These are phyloP conservation scores for Aureobasidium sp. DNA, from an alignment of 2,329 filamentous ascomycete species.

Conservation along the genomic window DNA sequence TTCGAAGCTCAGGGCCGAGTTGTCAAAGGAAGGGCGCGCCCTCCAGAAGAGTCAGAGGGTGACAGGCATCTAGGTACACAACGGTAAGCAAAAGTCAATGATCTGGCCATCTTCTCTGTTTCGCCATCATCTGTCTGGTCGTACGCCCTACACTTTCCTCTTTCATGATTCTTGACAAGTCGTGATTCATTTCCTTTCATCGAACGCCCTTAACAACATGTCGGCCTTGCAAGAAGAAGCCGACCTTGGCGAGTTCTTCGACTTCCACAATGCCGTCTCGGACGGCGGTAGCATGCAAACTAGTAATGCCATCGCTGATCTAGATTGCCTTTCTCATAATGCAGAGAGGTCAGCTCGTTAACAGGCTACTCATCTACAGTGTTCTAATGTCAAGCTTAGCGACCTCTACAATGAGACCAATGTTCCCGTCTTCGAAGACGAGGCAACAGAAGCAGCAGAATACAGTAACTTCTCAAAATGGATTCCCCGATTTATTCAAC, in stretches of 20 bases:
- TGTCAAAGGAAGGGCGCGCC: conserved; percentile 14
- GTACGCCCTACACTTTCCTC: conserved; percentile 8
- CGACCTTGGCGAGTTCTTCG: conserved; percentile 16
- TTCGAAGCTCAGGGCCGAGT: conserved; percentile 5
- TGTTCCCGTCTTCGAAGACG: background rate
- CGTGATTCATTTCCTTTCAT: background rate
- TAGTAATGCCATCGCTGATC: conserved; percentile 1
- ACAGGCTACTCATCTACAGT: background rate
- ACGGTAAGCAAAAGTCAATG: conserved; percentile 15
- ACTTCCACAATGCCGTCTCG: conserved; percentile 16
- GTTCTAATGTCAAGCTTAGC: background rate
- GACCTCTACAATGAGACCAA: background rate
- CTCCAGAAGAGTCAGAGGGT: conserved; percentile 3
- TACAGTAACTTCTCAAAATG: conserved; percentile 40
- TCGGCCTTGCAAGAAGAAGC: conserved; percentile 12
- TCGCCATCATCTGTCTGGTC: background rate
- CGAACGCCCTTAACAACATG: conserved; percentile 8
- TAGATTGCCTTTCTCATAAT: background rate
- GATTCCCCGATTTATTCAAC: conserved; percentile 42
- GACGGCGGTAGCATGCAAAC: conserved; percentile 12
- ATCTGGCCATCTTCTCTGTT: background rate
- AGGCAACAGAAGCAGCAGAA: conserved; percentile 20
- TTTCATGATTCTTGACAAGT: conserved; percentile 3
- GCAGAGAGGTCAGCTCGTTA: conserved; percentile 8
- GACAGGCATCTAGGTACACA: background rate